Conservation (phyloP, 768 basidiomycete species). For the Lenzites betulinus region DNA sequence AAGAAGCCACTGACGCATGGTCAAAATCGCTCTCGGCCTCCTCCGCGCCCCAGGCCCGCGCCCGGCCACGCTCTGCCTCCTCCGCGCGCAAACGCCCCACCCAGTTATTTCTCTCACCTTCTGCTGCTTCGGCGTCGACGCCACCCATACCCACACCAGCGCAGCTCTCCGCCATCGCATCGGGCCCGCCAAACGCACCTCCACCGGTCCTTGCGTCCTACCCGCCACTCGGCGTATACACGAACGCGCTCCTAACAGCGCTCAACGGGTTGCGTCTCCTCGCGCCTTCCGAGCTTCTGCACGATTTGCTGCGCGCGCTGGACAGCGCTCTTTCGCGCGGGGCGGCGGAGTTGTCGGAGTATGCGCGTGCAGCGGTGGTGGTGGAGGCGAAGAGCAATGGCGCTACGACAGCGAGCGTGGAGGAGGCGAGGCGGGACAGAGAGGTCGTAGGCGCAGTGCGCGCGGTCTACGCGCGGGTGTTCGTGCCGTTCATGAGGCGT, state of each 20-base stretch:
- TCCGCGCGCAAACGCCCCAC: constrained; percentile 20
- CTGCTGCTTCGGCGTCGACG: constrained; percentile 6
- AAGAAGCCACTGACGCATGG: constrained; percentile 37
- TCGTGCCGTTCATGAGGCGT: constrained; percentile 71
- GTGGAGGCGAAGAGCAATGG: neutral
- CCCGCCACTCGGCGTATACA: constrained; percentile 68
- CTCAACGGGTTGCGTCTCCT: constrained; percentile 84
- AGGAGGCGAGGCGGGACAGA: constrained; percentile 35
- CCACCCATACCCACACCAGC: constrained; percentile 20
- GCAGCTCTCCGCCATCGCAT: constrained; percentile 17
- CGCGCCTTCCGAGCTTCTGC: constrained; percentile 64
- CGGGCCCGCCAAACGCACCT: constrained; percentile 54
- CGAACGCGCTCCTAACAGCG: constrained; percentile 71
- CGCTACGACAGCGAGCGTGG: constrained; percentile 18
- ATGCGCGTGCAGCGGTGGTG: constrained; percentile 32
- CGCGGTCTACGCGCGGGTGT: constrained; percentile 56
- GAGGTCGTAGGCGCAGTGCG: constrained; percentile 50
- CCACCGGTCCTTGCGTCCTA: constrained; percentile 73
- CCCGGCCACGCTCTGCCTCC: neutral
- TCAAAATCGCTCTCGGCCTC: constrained; percentile 7
- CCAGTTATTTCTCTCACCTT: constrained; percentile 13
- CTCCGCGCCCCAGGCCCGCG: neutral
- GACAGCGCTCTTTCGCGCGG: constrained; percentile 51
- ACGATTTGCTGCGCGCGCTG: constrained; percentile 49
- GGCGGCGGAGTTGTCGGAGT: constrained; percentile 49